Conservation (phyloP, 129 eudicot genomes). For the Kitagawia praeruptora region DNA sequence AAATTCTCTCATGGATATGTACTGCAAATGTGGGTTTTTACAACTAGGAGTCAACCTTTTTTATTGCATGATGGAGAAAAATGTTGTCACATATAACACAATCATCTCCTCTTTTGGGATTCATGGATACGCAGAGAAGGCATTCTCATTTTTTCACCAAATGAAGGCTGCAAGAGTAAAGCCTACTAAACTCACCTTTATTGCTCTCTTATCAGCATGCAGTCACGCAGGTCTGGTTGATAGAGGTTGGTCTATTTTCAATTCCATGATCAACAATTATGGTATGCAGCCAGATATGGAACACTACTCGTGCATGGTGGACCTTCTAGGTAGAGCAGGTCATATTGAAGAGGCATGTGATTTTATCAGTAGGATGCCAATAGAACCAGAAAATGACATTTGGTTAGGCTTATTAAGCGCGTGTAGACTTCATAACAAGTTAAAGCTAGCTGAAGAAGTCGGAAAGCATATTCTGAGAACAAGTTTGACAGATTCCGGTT, state of each 20-base stretch:
- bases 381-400: constrained; percentile 16
- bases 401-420: constrained; percentile 26
- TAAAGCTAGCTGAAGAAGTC: constrained; percentile 18
- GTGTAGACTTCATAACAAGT: constrained; percentile 21
- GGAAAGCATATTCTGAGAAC: constrained; percentile 13
- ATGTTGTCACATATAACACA: constrained; percentile 24
- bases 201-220: constrained; percentile 25
- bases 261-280: constrained; percentile 21
- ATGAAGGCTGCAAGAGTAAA: constrained; percentile 19
- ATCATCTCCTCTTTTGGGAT: constrained; percentile 27
- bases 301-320: constrained; percentile 30
- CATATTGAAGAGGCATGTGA: constrained; percentile 24
- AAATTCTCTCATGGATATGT: constrained; percentile 26
- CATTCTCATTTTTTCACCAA: constrained; percentile 15
- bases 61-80: constrained; percentile 20
- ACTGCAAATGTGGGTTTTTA: constrained; percentile 28
- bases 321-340: constrained; percentile 32
- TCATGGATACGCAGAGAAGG: constrained; percentile 22
- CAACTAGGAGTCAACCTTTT: constrained; percentile 21
- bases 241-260: constrained; percentile 19
- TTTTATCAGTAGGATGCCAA: constrained; percentile 23
- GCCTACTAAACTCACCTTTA: constrained; percentile 26
- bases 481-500: constrained; percentile 14
- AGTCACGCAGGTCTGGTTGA: constrained; percentile 27
- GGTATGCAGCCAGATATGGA: constrained; percentile 21